Conservation (phyloP, 1,284 basidiomycete species). For the Cryptococcus sp. region DNA sequence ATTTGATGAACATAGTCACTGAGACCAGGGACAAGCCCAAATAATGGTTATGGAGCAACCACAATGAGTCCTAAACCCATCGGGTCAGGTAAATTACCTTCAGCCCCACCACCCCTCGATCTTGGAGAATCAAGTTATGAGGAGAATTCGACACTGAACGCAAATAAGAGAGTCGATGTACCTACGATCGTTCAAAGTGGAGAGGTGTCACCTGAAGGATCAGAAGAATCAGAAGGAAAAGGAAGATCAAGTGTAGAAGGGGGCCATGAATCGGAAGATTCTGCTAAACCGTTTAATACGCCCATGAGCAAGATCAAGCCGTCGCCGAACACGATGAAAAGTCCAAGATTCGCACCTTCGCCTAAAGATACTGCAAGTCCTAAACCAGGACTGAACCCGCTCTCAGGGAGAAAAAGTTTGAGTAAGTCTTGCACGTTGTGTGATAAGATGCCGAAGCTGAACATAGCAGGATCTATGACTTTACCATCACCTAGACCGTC, state of each 20-base stretch:
- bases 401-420: conserved; percentile 7
- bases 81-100: background rate
- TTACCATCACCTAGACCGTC: conserved; percentile 28
- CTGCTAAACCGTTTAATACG: conserved; percentile 2
- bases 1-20: background rate
- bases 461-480: conserved; percentile 26
- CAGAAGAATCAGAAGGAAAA: background rate
- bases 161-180: background rate
- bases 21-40: background rate
- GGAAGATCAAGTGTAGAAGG: background rate
- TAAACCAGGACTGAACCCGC: conserved; percentile 2
- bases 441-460: background rate
- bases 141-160: background rate
- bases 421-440: conserved; percentile 1
- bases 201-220: background rate
- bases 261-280: conserved; percentile 1
- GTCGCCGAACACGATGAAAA: conserved; percentile 1
- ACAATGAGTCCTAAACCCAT: conserved; percentile 20
- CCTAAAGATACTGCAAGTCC: background rate
- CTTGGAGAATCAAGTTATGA: conserved; percentile 24
- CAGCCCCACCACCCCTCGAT: conserved; percentile 36
- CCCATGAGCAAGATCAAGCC: background rate
- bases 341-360: conserved; percentile 2
- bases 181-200: conserved; percentile 1
- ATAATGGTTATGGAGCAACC: conserved; percentile 24